Evolutionary conservation across 176 grass and related monocot species (phyloP).

Genomic region (Musa acuminata): DNA sequence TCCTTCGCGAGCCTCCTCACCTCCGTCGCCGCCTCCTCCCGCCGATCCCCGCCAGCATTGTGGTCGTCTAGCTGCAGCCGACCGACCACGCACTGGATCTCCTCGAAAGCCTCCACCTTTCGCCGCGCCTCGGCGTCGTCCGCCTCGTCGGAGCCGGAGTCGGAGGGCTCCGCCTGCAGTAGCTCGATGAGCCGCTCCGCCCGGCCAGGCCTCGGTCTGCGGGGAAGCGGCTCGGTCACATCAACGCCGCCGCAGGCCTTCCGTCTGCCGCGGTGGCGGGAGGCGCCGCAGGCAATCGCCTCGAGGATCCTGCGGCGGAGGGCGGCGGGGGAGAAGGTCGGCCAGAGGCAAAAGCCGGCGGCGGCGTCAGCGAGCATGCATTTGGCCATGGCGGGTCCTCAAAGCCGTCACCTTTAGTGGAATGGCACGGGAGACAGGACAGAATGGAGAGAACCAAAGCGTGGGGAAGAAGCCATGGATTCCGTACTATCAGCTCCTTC

Average conservation of each 20-base stretch:
- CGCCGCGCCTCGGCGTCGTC: slow-evolving; percentile 17
- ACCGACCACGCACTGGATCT: slow-evolving; percentile 23
- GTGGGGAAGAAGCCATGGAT: neutral
- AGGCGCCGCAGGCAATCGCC: neutral
- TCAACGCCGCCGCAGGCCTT: slow-evolving; percentile 5
- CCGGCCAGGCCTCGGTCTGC: slow-evolving; percentile 21
- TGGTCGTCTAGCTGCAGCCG: slow-evolving; percentile 23
- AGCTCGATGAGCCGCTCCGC: slow-evolving; percentile 54
- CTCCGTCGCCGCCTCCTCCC: slow-evolving; percentile 37
- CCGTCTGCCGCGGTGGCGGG: neutral
- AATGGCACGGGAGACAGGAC: neutral
- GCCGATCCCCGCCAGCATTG: neutral
- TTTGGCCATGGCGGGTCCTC: neutral
- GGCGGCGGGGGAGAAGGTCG: neutral
- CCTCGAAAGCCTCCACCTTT: slow-evolving; percentile 31
- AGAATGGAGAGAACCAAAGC: neutral
- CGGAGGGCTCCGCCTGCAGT: slow-evolving; percentile 41
- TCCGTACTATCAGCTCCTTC: neutral
- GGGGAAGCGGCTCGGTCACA: neutral
- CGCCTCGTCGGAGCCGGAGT: slow-evolving; percentile 32
- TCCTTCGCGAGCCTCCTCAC: slow-evolving; percentile 70
- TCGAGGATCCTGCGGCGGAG: neutral
- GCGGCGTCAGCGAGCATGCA: neutral
- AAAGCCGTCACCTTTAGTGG: neutral
- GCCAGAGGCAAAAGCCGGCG: neutral